Base-by-base conservation (phyloP, 2,329 filamentous ascomycete genomes). In the Lachnellula hyalina region DNA sequence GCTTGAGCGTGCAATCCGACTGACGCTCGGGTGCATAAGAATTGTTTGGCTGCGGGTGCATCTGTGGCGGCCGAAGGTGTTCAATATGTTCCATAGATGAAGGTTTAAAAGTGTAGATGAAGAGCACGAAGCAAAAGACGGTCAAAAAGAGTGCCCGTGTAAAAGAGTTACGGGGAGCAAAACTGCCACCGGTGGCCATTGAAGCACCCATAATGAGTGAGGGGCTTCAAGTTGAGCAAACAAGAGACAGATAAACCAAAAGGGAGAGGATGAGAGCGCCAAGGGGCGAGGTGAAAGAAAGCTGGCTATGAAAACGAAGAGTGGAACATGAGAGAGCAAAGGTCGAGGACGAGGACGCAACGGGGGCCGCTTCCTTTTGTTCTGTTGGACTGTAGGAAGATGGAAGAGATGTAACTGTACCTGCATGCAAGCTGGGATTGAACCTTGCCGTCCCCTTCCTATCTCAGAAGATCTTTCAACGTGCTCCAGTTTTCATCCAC, bases 1-100 rank as follows among this genome's bases (percentile, higher is more conserved):
- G 70, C 65, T 83, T 75, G 54, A 79, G 68, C 58, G 72, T 71
- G 68, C 80, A 83, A 62, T 79, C 59, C 38, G 51, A 55, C 14
- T 21, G 17, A 8, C 52, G 34, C 17, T 32, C 28, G 2, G 28
- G 28, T 32, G 51, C 35, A 32, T 59, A 46, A 12, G 53, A 28
- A 48, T 54, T 53, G 9, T 54, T 41, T 45, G 46, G 38, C 19
- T 56, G 44, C 25, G 40, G 47, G 12, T 52, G 28, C 28, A 32
- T 54, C 15, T 59, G 23, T 21, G 61, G 53, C n/a, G 58, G 47
- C 52, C 54, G 48, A 49, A 61, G 41, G 5, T 36, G 11, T 35
- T 53, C 32, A 19, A 50, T 35, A 44, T 35, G 47, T 58, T 25
- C 28, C 44, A 46, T 21, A 53, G 50, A 36, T 14, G 38, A 23